phyloP scores from a whole-genome alignment of 805 yeast species.

The Zygotorulaspora chibaensis region DNA sequence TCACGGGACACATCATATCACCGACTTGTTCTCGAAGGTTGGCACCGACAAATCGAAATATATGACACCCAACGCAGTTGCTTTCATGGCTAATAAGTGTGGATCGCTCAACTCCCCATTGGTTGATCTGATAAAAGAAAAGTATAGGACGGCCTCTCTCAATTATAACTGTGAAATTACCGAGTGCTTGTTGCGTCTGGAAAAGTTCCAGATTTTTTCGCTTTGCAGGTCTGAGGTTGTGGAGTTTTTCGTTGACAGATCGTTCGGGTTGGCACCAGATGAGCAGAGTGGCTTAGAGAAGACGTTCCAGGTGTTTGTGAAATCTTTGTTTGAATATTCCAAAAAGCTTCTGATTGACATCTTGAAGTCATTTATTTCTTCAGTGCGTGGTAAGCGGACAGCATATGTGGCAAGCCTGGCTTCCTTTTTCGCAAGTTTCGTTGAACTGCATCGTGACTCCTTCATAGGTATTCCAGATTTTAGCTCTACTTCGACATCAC shows the following conservation, averaged over 20 bases:
- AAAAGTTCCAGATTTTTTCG: constrained; percentile 10
- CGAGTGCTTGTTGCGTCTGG: constrained; percentile 1
- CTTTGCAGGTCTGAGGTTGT: constrained; percentile 11
- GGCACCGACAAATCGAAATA: neutral
- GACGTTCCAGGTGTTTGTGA: constrained; percentile 1
- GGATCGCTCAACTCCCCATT: constrained; percentile 10
- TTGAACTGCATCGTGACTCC: neutral
- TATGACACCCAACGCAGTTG: constrained; percentile 8
- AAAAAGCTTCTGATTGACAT: constrained; percentile 2
- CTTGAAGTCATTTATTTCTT: neutral
- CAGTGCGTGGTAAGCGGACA: neutral
- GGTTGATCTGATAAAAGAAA: constrained; percentile 6
- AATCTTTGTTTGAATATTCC: constrained; percentile 1
- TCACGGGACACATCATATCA: neutral
- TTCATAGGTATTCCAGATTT: neutral
- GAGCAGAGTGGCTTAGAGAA: neutral
- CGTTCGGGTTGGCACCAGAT: neutral
- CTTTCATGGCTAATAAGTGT: constrained; percentile 12
- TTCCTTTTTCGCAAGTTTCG: neutral
- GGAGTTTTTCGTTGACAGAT: constrained; percentile 9
- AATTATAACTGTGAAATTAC: constrained; percentile 6
- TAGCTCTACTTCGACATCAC: neutral
- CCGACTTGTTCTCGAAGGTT: constrained; percentile 1
- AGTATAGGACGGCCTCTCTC: neutral
- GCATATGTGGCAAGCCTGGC: neutral